Percentiles rank a stretch among this genome's conserved stretches.
phyloP scores from a whole-genome alignment of 176 grass and related monocot species.

The Cenchrus americanus region DNA sequence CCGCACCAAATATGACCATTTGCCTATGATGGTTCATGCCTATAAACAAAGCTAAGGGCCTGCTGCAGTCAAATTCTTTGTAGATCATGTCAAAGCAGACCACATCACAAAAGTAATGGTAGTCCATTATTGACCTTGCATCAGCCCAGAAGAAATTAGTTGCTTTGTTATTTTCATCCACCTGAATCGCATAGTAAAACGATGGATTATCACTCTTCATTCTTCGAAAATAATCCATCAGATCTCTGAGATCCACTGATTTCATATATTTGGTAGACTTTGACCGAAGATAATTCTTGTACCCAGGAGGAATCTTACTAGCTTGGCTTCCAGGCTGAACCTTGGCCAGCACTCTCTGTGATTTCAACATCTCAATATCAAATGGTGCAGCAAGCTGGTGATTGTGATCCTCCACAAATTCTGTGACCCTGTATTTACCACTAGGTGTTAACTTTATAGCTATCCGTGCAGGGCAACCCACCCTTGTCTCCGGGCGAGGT shows the following conservation, averaged over 20 bases:
- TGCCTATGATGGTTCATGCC: slow-evolving; percentile 90
- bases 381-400: slow-evolving; percentile 89
- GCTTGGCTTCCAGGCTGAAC: slow-evolving; percentile 55
- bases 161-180: slow-evolving; percentile 86
- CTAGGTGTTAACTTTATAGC: slow-evolving; percentile 62
- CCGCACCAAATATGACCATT: slow-evolving; percentile 75
- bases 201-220: slow-evolving; percentile 86
- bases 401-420: slow-evolving; percentile 87
- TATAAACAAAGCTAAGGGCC: slow-evolving; percentile 84
- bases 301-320: slow-evolving; percentile 67
- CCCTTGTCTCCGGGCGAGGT: slow-evolving; percentile 69
- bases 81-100: slow-evolving; percentile 79
- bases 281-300: slow-evolving; percentile 81
- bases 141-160: slow-evolving; percentile 89
- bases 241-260: slow-evolving; percentile 58
- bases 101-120: slow-evolving; percentile 86
- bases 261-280: slow-evolving; percentile 59
- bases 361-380: slow-evolving; percentile 89
- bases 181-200: slow-evolving; percentile 88
- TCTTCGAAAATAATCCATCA: slow-evolving; percentile 81
- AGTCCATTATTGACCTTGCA: slow-evolving; percentile 78
- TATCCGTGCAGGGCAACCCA: slow-evolving; percentile 78
- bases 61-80: slow-evolving; percentile 56
- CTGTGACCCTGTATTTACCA: slow-evolving; percentile 78
- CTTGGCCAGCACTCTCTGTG: slow-evolving; percentile 56